These are phyloP conservation scores for Arctium lappa DNA, from an alignment of 129 eudicot species.

Conservation along the genomic window DNA sequence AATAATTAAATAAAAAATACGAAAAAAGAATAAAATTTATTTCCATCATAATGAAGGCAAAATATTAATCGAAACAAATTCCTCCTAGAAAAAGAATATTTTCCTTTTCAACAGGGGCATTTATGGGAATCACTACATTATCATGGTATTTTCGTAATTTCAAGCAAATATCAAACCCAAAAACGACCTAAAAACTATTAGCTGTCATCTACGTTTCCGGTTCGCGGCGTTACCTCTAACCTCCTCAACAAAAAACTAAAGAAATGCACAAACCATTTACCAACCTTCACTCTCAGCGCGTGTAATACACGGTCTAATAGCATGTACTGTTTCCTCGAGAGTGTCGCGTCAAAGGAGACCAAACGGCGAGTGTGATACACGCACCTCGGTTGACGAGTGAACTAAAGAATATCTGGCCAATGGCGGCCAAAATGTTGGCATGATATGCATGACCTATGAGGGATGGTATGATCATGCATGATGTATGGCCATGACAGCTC, in stretches of 20 bases:
- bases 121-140: slow-evolving; percentile 12
- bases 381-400: neutral
- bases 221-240: slow-evolving; percentile 37
- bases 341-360: neutral
- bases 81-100: slow-evolving; percentile 1
- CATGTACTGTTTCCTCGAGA: neutral
- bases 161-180: neutral
- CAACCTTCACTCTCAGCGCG: slow-evolving; percentile 7
- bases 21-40: neutral
- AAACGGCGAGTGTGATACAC: neutral
- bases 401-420: neutral
- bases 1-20: neutral
- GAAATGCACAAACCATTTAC: neutral
- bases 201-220: slow-evolving; percentile 36
- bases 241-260: slow-evolving; percentile 17
- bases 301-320: neutral
- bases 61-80: slow-evolving; percentile 13
- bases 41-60: neutral
- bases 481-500: slow-evolving; percentile 42
- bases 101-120: slow-evolving; percentile 9
- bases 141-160: slow-evolving; percentile 23
- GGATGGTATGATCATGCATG: slow-evolving; percentile 44
- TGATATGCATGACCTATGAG: slow-evolving; percentile 34
- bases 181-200: slow-evolving; percentile 13
- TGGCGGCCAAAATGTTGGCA: slow-evolving; percentile 33